phyloP scores from a whole-genome alignment of 2,329 filamentous ascomycete genomes.

The Ilyonectria robusta region DNA sequence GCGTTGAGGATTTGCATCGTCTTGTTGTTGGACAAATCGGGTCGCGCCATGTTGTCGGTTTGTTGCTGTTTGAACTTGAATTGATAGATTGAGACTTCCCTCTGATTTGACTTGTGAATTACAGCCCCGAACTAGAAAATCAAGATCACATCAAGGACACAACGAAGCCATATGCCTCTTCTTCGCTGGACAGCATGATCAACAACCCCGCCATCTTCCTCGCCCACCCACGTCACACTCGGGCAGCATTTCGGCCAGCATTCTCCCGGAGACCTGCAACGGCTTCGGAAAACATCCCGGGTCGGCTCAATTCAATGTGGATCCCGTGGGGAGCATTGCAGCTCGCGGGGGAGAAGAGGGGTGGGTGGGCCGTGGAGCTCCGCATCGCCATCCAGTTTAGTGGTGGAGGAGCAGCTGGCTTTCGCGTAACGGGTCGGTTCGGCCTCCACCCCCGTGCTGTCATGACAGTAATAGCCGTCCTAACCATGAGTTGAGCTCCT shows the following conservation, averaged over 20 bases:
- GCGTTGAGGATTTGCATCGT: conserved; percentile 34
- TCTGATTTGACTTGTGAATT: not conserved
- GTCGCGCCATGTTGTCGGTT: conserved; percentile 12
- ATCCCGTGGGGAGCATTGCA: conserved; percentile 21
- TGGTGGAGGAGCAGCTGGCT: conserved; percentile 7
- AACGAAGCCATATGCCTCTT: not conserved
- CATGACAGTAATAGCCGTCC: conserved; percentile 6
- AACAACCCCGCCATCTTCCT: not conserved
- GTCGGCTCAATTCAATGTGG: conserved; percentile 19
- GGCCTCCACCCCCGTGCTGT: conserved; percentile 18
- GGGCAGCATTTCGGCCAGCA: conserved; percentile 10
- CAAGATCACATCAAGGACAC: not conserved
- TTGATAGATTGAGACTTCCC: not conserved
- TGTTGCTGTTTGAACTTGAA: not conserved
- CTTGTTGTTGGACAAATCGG: conserved; percentile 25
- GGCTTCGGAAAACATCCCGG: conserved; percentile 24
- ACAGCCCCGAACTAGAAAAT: not conserved
- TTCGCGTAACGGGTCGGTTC: conserved; percentile 22
- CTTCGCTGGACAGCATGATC: not conserved
- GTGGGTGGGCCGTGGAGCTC: conserved; percentile 25
- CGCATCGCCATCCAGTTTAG: conserved; percentile 14
- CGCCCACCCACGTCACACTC: conserved; percentile 3
- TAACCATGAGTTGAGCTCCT: not conserved
- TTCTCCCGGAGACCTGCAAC: conserved; percentile 21
- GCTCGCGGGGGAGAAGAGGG: conserved; percentile 8